A percentile compares a stretch with the other conserved stretches of the same genome.
Evolutionary conservation across 1,284 basidiomycete genomes (phyloP).

Genomic region (Microbotryomycetes sp.): DNA sequence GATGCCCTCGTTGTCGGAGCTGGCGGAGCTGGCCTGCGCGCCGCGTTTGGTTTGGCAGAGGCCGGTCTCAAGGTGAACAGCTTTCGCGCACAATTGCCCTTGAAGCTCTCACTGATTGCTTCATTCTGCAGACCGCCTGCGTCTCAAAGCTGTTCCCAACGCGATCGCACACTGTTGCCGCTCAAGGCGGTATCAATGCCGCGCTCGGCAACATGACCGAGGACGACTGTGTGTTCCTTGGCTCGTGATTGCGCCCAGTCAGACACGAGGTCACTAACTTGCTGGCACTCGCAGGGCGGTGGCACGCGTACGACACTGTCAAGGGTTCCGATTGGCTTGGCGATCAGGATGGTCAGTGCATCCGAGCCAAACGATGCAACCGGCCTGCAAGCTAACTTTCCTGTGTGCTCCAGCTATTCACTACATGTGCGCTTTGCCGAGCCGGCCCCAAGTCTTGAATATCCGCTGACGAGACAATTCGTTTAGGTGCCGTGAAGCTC

Average conservation of each 20-base stretch:
- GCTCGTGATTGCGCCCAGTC: not conserved
- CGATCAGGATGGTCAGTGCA: conserved; percentile 90
- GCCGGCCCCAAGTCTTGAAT: too few relatives aligned
- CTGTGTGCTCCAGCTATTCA: conserved; percentile 16
- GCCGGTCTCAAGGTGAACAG: conserved; percentile 93
- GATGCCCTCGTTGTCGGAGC: conserved; percentile 96
- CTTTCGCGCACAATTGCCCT: too few relatives aligned
- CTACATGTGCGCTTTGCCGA: conserved; percentile 24
- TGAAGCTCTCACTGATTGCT: not conserved
- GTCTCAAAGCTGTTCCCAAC: conserved; percentile 99
- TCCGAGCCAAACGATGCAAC: too few relatives aligned
- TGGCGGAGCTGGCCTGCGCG: conserved; percentile 94
- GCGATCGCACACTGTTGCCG: conserved; percentile 96
- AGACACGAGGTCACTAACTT: not conserved
- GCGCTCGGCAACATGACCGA: conserved; percentile 99
- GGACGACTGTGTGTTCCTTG: conserved; percentile 41
- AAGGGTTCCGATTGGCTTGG: conserved; percentile 99
- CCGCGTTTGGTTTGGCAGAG: conserved; percentile 97
- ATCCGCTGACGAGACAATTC: not conserved
- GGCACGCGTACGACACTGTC: conserved; percentile 99
- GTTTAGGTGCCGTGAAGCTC: conserved; percentile 26
- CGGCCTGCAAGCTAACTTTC: too few relatives aligned
- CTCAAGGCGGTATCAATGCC: conserved; percentile 97
- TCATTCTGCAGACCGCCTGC: conserved; percentile 56
- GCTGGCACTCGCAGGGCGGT: conserved; percentile 55